These are phyloP conservation scores for Kuraishia capsulata DNA, from an alignment of 805 yeast genomes.

Conservation along the genomic window DNA sequence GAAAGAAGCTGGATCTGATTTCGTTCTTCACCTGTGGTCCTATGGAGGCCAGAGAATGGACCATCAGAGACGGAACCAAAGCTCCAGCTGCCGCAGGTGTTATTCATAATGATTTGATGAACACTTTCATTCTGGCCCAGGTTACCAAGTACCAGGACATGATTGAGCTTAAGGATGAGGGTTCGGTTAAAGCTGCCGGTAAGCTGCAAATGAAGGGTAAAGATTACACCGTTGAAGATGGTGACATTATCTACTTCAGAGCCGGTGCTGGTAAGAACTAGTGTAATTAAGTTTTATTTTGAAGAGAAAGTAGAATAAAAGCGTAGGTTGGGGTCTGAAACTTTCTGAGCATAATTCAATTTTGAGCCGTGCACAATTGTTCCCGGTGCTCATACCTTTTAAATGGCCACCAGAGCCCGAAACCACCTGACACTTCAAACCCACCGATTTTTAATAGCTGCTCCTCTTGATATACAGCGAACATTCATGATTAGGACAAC, in stretches of 20 bases:
- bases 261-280: slow-evolving; percentile 55
- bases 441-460: too few relatives aligned
- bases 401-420: too few relatives aligned
- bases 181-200: slow-evolving; percentile 44
- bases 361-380: too few relatives aligned
- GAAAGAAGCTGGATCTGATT: slow-evolving; percentile 58
- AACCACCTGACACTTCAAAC: too few relatives aligned
- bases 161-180: slow-evolving; percentile 40
- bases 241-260: slow-evolving; percentile 70
- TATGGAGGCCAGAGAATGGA: slow-evolving; percentile 84
- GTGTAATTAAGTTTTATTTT: background rate
- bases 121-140: slow-evolving; percentile 72
- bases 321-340: too few relatives aligned
- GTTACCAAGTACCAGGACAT: slow-evolving; percentile 63
- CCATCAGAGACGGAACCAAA: slow-evolving; percentile 71
- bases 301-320: too few relatives aligned
- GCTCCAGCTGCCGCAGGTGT: slow-evolving; percentile 99
- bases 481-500: too few relatives aligned
- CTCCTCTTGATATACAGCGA: too few relatives aligned
- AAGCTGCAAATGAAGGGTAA: slow-evolving; percentile 64
- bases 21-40: slow-evolving; percentile 87
- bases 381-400: too few relatives aligned
- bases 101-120: slow-evolving; percentile 80
- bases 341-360: too few relatives aligned
- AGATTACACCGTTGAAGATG: slow-evolving; percentile 72